phyloP scores from a whole-genome alignment of 1,284 basidiomycete species.

The Polyporus tsugae region DNA sequence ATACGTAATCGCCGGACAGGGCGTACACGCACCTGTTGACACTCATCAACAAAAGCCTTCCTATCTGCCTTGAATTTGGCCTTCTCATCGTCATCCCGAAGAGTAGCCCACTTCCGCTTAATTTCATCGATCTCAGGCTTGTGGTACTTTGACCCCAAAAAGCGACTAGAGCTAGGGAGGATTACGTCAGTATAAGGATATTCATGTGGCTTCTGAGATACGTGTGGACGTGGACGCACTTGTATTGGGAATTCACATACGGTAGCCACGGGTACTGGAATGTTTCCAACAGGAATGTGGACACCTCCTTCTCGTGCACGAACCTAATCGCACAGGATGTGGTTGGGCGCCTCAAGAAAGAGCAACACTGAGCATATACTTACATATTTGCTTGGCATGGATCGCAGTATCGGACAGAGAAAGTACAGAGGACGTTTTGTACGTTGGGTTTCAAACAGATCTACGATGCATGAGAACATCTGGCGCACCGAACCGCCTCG shows the following conservation, averaged over 20 bases:
- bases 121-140: conserved; percentile 7
- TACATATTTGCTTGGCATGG: not conserved
- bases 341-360: not conserved
- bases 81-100: not conserved
- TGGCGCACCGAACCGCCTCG: too few relatives aligned
- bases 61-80: conserved; percentile 3
- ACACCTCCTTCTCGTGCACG: not conserved
- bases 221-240: not conserved
- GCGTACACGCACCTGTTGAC: conserved; percentile 7
- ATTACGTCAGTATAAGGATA: not conserved
- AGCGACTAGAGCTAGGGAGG: not conserved
- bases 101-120: not conserved
- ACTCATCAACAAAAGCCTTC: not conserved
- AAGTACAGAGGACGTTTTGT: not conserved
- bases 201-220: not conserved
- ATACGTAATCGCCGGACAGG: not conserved
- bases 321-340: conserved; percentile 1
- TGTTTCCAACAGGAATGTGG: not conserved
- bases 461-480: not conserved
- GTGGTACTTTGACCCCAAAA: not conserved
- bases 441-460: conserved; percentile 11
- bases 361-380: not conserved
- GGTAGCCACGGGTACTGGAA: not conserved
- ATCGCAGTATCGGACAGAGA: conserved; percentile 3
- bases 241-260: not conserved